Percentiles rank a stretch among this genome's conserved stretches.
phyloP scores from a whole-genome alignment of 73 alveolate species.

The Paramecium pentaurelia region DNA sequence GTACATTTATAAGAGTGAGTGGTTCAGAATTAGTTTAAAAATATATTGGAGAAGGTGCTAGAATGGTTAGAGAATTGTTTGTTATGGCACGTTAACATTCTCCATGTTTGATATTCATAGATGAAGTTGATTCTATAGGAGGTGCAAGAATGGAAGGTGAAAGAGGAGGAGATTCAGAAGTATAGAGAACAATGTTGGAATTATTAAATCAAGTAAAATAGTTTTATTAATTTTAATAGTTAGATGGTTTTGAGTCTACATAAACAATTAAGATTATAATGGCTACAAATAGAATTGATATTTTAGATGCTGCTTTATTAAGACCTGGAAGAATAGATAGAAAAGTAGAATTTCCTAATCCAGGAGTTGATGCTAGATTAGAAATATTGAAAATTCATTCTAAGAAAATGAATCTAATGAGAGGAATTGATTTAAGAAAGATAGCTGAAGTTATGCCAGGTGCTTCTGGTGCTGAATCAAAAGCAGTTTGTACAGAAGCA shows the following conservation, averaged over 20 bases:
- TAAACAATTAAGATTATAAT: slow-evolving; percentile 88
- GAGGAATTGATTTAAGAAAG: slow-evolving; percentile 94
- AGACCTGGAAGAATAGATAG: slow-evolving; percentile 99
- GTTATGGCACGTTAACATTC: slow-evolving; percentile 92
- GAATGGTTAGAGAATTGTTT: slow-evolving; percentile 96
- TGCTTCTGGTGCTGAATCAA: slow-evolving; percentile 99
- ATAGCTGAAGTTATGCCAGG: slow-evolving; percentile 96
- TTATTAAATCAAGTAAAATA: slow-evolving; percentile 83
- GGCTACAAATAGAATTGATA: slow-evolving; percentile 99
- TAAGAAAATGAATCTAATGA: slow-evolving; percentile 94
- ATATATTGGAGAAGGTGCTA: slow-evolving; percentile 99
- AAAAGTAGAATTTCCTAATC: slow-evolving; percentile 99
- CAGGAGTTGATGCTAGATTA: slow-evolving; percentile 96
- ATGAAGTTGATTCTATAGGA: slow-evolving; percentile 99
- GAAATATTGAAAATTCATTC: slow-evolving; percentile 98
- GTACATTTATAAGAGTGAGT: slow-evolving; percentile 94
- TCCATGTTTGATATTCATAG: slow-evolving; percentile 99
- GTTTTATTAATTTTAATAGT: not conserved
- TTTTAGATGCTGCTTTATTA: slow-evolving; percentile 98
- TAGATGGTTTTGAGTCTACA: slow-evolving; percentile 99
- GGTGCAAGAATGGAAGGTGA: slow-evolving; percentile 95
- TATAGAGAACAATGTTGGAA: slow-evolving; percentile 99
- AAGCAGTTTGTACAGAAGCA: slow-evolving; percentile 94
- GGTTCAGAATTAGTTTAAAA: slow-evolving; percentile 99
- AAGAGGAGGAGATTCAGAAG: slow-evolving; percentile 99